Base-by-base conservation (phyloP, 176 grass and related monocot genomes). In the Tuctoria greenei region DNA sequence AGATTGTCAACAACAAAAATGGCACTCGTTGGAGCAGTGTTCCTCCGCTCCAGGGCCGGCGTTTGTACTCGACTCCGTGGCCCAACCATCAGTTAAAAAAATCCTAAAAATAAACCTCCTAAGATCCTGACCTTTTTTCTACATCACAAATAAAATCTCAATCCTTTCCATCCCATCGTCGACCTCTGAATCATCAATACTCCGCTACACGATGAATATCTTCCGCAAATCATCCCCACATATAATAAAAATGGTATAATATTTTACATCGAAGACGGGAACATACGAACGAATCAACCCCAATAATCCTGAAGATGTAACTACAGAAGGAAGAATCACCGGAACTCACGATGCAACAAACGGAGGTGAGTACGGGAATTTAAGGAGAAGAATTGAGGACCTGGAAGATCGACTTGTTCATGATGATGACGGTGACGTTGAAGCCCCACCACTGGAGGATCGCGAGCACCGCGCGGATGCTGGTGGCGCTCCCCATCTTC, bases 401-500 rank as follows among this genome's bases (percentile, higher is more conserved):
- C 95, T 98, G 91, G 86, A 98, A 98, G 91, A 98, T 98, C 95
- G 91, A 98, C 83, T 98, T 98, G 82, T 98, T 98, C 82, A 98
- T 98, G 86, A 98, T 98, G 89, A 98, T 94, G 64, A 98, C 95
- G 50, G 95, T 94, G 76, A 98, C 95, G 86, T 98, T 98, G 91
- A 98, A 98, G 10, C 86, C 82, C 95, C 95, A 94, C 95, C 95
- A 98, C 71, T 98, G 95, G 24, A 98, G 76, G 74, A 98, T 98
- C 4, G 95, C 78, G 62, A 94, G 83, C 61, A 92, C 73, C 11
- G 95, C 84, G 27, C 86, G 86, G 65, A 90, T 47, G 77, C 79
- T 90, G 31, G 67, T 31, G 75, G 71, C 70, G 78, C 79, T 85
- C 69, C 86, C 76, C 75, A 84, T 88, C 78, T 77, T 83, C 24